phyloP scores from a whole-genome alignment of 2,329 filamentous ascomycete species.

The Emydomyces testavorans region DNA sequence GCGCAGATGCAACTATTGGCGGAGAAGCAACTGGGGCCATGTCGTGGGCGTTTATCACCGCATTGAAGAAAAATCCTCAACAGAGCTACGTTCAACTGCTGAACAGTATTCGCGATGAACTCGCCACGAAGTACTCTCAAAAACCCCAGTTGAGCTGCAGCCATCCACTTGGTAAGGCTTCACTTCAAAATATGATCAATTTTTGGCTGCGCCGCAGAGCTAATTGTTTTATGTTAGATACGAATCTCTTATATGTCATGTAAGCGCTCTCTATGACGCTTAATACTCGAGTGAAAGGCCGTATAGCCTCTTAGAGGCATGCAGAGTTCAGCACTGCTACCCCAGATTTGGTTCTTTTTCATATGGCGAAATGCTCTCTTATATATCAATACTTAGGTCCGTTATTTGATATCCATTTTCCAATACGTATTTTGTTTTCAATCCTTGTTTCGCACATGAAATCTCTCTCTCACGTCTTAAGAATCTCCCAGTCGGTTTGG shows the following conservation, averaged over 20 bases:
- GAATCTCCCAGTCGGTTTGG: too few relatives aligned
- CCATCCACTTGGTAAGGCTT: slow-evolving; percentile 72
- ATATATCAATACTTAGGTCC: neutral
- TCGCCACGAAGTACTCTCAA: slow-evolving; percentile 77
- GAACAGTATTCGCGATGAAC: slow-evolving; percentile 86
- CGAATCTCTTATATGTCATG: slow-evolving; percentile 57
- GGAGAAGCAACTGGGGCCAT: slow-evolving; percentile 91
- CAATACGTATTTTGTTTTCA: neutral
- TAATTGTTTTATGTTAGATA: slow-evolving; percentile 38
- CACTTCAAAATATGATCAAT: slow-evolving; percentile 13
- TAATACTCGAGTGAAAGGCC: too few relatives aligned
- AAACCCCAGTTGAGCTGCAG: slow-evolving; percentile 95
- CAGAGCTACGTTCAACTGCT: slow-evolving; percentile 94
- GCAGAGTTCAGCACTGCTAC: too few relatives aligned
- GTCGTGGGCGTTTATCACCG: slow-evolving; percentile 92
- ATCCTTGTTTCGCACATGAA: neutral
- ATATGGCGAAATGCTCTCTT: neutral
- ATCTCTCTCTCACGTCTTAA: neutral
- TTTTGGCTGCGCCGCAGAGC: slow-evolving; percentile 13
- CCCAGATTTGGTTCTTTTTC: neutral
- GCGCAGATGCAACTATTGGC: slow-evolving; percentile 78
- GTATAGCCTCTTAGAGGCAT: too few relatives aligned
- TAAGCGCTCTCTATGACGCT: too few relatives aligned
- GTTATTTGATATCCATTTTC: neutral
- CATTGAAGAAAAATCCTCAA: slow-evolving; percentile 82